Conservation (phyloP, 768 basidiomycete species). For the Hygrocybe punicea region DNA sequence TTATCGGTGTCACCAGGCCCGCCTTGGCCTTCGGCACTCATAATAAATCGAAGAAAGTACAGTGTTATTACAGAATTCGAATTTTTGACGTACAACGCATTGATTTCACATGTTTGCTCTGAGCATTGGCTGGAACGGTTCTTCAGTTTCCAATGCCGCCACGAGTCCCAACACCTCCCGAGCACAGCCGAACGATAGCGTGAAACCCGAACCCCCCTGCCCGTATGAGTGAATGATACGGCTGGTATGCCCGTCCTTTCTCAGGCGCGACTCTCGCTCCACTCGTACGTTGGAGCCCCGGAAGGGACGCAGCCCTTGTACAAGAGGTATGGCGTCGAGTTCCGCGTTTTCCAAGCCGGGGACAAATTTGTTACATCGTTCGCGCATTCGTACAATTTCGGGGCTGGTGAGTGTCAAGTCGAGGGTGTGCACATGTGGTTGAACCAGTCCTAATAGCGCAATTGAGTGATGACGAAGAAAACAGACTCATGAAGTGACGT, state of each 20-base stretch:
- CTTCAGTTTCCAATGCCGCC: conserved; percentile 10
- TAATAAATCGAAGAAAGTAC: background rate
- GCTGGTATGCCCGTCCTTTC: conserved; percentile 11
- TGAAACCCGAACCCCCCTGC: conserved; percentile 28
- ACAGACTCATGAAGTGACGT: background rate
- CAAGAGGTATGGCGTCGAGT: conserved; percentile 24
- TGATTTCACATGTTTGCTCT: background rate
- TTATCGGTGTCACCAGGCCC: no score
- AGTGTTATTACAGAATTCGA: background rate
- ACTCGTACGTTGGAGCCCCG: conserved; percentile 27
- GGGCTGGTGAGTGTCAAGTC: conserved; percentile 28
- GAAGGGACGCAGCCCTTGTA: conserved; percentile 30
- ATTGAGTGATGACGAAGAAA: background rate
- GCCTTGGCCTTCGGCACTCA: no score
- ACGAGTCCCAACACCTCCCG: conserved; percentile 16
- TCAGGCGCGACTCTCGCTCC: conserved; percentile 23
- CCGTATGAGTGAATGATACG: conserved; percentile 28
- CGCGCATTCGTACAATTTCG: conserved; percentile 29
- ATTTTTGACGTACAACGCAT: background rate
- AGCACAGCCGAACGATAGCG: conserved; percentile 26
- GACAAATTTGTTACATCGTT: conserved; percentile 28
- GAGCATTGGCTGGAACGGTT: background rate
- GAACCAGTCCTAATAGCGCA: conserved; percentile 18
- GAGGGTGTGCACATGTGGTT: conserved; percentile 23
- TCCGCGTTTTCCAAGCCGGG: conserved; percentile 26